Conservation (phyloP, 257 asterid genomes). For the Orobanche coerulescens region DNA sequence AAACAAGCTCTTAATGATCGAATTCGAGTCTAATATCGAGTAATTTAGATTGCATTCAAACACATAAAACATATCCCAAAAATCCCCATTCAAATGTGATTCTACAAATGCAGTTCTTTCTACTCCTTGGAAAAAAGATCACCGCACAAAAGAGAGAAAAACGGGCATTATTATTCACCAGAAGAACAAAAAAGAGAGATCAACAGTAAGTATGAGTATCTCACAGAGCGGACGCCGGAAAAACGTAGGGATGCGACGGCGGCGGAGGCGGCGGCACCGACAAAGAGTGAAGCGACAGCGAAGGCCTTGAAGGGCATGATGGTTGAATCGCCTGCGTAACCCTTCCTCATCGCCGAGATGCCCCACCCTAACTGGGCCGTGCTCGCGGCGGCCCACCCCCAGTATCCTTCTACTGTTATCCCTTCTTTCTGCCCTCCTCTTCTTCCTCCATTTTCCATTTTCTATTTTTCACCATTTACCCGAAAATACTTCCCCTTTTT, state of each 20-base stretch:
- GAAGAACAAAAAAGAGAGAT: background rate
- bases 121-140: background rate
- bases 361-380: constrained; percentile 61
- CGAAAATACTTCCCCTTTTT: background rate
- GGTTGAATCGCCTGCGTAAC: constrained; percentile 42
- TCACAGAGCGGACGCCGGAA: constrained; percentile 61
- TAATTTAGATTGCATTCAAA: too few species aligned
- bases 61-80: background rate
- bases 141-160: too few species aligned
- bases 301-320: constrained; percentile 80
- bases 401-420: constrained; percentile 20
- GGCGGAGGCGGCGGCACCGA: constrained; percentile 62
- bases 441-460: constrained; percentile 34
- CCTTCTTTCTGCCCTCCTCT: constrained; percentile 26
- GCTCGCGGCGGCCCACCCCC: constrained; percentile 68
- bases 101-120: background rate
- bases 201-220: background rate
- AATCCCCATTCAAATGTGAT: background rate
- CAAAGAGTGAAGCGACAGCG: constrained; percentile 67
- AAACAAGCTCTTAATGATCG: too few species aligned
- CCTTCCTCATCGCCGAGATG: constrained; percentile 32
- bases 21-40: too few species aligned
- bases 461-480: background rate
- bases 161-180: background rate
- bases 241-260: constrained; percentile 43